These are phyloP conservation scores for Coemansia sp. DNA, from an alignment of 192 early-diverging fungal genomes.

Conservation along the genomic window DNA sequence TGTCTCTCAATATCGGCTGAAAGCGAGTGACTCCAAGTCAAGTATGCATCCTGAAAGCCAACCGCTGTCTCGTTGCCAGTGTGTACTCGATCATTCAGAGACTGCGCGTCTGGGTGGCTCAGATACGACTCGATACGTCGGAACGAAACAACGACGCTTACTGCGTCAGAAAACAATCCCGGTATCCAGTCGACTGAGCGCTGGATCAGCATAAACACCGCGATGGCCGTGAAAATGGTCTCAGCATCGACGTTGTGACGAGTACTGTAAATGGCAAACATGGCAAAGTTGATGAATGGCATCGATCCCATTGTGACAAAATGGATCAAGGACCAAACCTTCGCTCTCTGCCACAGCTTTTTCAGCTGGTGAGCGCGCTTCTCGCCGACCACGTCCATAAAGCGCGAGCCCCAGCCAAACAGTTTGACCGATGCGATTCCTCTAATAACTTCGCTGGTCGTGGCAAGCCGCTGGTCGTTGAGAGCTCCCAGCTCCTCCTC, in stretches of 20 bases:
- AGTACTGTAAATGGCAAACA: conserved; percentile 63
- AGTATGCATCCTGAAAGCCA: conserved; percentile 48
- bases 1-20: neutral
- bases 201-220: conserved; percentile 73
- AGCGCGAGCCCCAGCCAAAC: conserved; percentile 80
- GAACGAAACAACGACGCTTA: conserved; percentile 64
- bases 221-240: conserved; percentile 67
- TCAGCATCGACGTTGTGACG: conserved; percentile 57
- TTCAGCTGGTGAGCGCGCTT: conserved; percentile 61
- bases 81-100: conserved; percentile 20
- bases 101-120: conserved; percentile 64
- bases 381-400: conserved; percentile 68
- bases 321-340: conserved; percentile 59
- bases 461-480: conserved; percentile 72
- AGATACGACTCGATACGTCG: conserved; percentile 73
- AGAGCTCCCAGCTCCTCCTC: conserved; percentile 58
- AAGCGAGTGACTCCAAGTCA: conserved; percentile 19
- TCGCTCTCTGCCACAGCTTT: conserved; percentile 45
- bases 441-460: conserved; percentile 76
- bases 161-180: conserved; percentile 50
- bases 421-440: conserved; percentile 91
- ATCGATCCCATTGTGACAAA: conserved; percentile 59
- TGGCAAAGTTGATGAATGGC: conserved; percentile 57
- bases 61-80: conserved; percentile 13
- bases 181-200: conserved; percentile 60